Percentiles rank a stretch among this genome's conserved stretches.
These are phyloP conservation scores for Rhizophora mangle DNA, from an alignment of 345 rosid genomes.

Conservation along the genomic window DNA sequence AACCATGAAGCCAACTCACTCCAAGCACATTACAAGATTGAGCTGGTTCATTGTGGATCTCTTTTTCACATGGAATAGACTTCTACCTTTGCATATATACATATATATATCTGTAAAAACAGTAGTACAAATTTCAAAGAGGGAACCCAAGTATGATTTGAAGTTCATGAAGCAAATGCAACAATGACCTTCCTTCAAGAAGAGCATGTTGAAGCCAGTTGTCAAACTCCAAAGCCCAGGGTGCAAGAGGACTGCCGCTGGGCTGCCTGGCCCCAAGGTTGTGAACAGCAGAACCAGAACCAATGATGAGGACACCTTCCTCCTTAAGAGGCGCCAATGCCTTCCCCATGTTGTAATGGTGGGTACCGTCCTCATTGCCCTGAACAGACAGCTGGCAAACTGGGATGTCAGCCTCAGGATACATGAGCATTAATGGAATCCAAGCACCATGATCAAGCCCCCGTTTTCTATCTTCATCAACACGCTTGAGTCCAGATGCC, in stretches of 20 bases:
- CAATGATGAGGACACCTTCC: constrained; percentile 82
- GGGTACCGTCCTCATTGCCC: constrained; percentile 41
- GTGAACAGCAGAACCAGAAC: constrained; percentile 81
- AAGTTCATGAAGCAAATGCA: background rate
- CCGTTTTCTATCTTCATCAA: constrained; percentile 56
- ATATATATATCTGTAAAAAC: no score
- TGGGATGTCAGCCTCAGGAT: constrained; percentile 81
- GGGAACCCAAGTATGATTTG: background rate
- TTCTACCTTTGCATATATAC: no score
- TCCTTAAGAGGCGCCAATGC: constrained; percentile 78
- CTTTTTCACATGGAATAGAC: no score
- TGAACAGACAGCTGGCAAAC: constrained; percentile 89
- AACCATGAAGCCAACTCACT: no score
- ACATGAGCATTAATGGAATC: constrained; percentile 93
- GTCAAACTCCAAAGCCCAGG: constrained; percentile 82
- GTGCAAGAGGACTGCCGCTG: constrained; percentile 22
- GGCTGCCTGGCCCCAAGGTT: constrained; percentile 51
- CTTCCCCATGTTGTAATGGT: constrained; percentile 86
- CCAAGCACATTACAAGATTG: no score
- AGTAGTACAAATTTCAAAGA: background rate
- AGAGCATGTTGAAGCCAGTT: constrained; percentile 83
- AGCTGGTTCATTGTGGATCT: no score
- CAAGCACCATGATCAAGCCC: constrained; percentile 98
- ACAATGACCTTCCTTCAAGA: constrained; percentile 66
- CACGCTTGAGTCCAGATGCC: constrained; percentile 50